Evolutionary conservation across 352 stramenopile species (phyloP).

Genomic region (Blastocystis sp.): DNA sequence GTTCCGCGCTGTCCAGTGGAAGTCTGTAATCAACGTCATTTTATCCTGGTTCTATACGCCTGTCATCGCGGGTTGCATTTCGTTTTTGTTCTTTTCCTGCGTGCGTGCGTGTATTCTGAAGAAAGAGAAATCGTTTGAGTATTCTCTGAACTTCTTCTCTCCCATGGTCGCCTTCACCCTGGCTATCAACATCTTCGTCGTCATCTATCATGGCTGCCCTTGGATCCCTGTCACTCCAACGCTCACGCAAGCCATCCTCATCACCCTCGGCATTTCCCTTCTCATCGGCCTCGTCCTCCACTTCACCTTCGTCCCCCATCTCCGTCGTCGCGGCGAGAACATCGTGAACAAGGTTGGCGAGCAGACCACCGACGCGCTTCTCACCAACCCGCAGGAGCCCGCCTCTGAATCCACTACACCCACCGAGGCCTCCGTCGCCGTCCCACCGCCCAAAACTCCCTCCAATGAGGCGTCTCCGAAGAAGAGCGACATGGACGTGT

Average conservation of each 20-base stretch:
- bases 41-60: conserved; percentile 68
- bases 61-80: conserved; percentile 63
- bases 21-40: conserved; percentile 65
- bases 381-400: background rate
- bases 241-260: background rate
- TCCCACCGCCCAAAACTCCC: background rate
- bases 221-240: conserved; percentile 14
- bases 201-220: conserved; percentile 61
- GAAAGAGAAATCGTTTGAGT: conserved; percentile 57
- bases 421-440: background rate
- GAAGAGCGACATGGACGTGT: conserved; percentile 60
- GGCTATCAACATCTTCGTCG: conserved; percentile 62
- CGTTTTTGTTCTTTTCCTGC: conserved; percentile 65
- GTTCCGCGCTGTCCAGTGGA: conserved; percentile 62
- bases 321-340: background rate
- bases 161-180: conserved; percentile 64
- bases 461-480: conserved; percentile 34
- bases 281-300: conserved; percentile 29
- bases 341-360: too few species aligned
- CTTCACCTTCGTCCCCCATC: background rate
- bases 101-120: conserved; percentile 64
- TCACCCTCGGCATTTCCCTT: conserved; percentile 46
- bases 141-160: conserved; percentile 63
- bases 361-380: background rate
- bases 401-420: background rate